A percentile compares a stretch with the other conserved stretches of the same genome.
phyloP scores from a whole-genome alignment of 305 asterid species.

The Solanum aculeatissimum region DNA sequence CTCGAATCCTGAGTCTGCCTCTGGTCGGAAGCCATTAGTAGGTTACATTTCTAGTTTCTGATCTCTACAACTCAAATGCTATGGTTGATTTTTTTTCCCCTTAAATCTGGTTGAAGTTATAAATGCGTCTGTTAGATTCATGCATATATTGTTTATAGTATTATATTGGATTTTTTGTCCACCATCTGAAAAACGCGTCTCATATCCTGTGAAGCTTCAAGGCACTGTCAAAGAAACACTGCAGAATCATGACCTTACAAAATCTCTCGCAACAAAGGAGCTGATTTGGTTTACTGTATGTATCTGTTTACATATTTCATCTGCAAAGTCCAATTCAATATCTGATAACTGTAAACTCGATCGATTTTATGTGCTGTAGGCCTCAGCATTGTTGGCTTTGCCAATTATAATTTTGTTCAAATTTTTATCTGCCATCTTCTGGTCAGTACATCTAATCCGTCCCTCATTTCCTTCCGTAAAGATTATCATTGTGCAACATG shows the following conservation, averaged over 20 bases:
- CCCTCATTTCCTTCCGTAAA: not conserved
- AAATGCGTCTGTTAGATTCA: not conserved
- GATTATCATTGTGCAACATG: not conserved
- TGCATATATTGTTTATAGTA: not conserved
- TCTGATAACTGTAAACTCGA: not conserved
- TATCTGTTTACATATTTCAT: not conserved
- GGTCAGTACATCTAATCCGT: slow-evolving; percentile 34
- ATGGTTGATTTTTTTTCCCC: too few species aligned
- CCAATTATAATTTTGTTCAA: slow-evolving; percentile 56
- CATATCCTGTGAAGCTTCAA: slow-evolving; percentile 46
- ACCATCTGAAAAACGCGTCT: not conserved
- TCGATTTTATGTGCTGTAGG: slow-evolving; percentile 31
- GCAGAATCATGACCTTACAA: slow-evolving; percentile 65
- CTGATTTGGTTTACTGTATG: slow-evolving; percentile 80
- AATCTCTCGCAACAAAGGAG: slow-evolving; percentile 71
- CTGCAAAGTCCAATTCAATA: not conserved
- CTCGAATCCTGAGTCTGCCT: too few species aligned
- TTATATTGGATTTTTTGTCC: not conserved
- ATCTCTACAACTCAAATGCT: not conserved
- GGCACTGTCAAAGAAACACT: slow-evolving; percentile 53
- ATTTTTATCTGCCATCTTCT: slow-evolving; percentile 39
- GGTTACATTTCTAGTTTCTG: not conserved
- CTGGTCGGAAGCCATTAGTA: not conserved
- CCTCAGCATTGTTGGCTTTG: slow-evolving; percentile 83
- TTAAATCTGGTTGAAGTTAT: not conserved